Evolutionary conservation across 176 grass and related monocot species (phyloP), one percentile per base, ranked within the genome.

Genomic region (Cenchrus purpureus): DNA sequence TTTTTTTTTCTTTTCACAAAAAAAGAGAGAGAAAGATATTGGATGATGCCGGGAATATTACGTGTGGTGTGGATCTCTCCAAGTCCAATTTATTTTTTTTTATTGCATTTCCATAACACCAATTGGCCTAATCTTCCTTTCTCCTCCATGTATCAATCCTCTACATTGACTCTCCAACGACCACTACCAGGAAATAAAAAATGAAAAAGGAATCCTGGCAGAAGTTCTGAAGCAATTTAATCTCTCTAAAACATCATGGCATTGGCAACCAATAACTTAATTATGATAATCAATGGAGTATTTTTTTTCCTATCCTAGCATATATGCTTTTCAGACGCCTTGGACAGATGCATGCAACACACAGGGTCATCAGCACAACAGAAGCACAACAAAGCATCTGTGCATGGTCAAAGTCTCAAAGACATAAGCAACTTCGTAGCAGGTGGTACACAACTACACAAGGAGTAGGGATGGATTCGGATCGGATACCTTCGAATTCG

Each of bases 391-490:
- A 44, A 44, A n/a, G 37, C 42, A 32, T 10, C 46, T 28, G 5
- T 32, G 31, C 8, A 64, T 65, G 64, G 73, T 52, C 79, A 72
- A 83, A 86, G 49, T 32, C 31, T 32, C 31, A 2, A 32, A 32
- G 2, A 71, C 25, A 71, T 12, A 52, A 71, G 73, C 72, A 77
- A 6, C 70, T 86, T 86, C 88, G 58, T 58, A 73, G 64, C 67
- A 64, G 78, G 50, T 78, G 73, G 73, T 19, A 62, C n/a, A 68
- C 64, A 62, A 43, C 3, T 4, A 4, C 37, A 40, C 37, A 40
- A 40, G 34, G 34, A 34, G 22, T 25, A 25, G 22, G 22, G 22
- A 25, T 25, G 22, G 22, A 25, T 25, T 25, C 22, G 22, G 22
- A 25, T 25, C 22, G 22, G 22, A 25, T 25, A 25, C 22, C 22